phyloP scores from a whole-genome alignment of 768 basidiomycete genomes.

The Podaxis mareebaensis region DNA sequence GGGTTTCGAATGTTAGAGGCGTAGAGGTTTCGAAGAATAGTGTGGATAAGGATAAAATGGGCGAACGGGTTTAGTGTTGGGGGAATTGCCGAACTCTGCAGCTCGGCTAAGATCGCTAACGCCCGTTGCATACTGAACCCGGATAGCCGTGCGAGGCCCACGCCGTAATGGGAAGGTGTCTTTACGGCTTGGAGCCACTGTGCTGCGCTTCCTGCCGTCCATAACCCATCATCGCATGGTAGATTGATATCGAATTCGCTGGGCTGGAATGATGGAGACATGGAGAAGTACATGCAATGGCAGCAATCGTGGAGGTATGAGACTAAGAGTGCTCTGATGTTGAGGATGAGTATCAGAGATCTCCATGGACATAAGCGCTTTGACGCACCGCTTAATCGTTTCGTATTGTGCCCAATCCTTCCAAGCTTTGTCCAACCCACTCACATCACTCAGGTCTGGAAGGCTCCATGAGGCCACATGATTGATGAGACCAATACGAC shows the following conservation, averaged over 20 bases:
- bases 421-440: slow-evolving; percentile 47
- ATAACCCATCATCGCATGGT: slow-evolving; percentile 58
- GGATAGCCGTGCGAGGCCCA: slow-evolving; percentile 32
- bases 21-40: slow-evolving; percentile 44
- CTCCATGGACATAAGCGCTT: slow-evolving; percentile 11
- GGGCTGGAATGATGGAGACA: slow-evolving; percentile 45
- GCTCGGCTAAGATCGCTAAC: slow-evolving; percentile 34
- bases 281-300: slow-evolving; percentile 54
- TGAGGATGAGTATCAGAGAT: slow-evolving; percentile 13
- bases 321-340: slow-evolving; percentile 42
- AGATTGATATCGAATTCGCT: slow-evolving; percentile 52
- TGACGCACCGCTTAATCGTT: slow-evolving; percentile 53
- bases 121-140: slow-evolving; percentile 41
- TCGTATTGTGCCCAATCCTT: slow-evolving; percentile 58
- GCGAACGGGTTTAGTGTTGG: slow-evolving; percentile 41
- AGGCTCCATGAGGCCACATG: slow-evolving; percentile 45
- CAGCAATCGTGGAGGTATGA: slow-evolving; percentile 60
- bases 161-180: slow-evolving; percentile 41
- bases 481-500: slow-evolving; percentile 44
- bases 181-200: slow-evolving; percentile 51
- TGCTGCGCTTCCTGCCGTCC: slow-evolving; percentile 45
- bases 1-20: slow-evolving; percentile 17
- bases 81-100: slow-evolving; percentile 27
- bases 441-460: slow-evolving; percentile 36
- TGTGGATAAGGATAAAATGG: slow-evolving; percentile 47